phyloP scores from a whole-genome alignment of 805 yeast genomes.

The Ogataea nakhonphanomensis region DNA sequence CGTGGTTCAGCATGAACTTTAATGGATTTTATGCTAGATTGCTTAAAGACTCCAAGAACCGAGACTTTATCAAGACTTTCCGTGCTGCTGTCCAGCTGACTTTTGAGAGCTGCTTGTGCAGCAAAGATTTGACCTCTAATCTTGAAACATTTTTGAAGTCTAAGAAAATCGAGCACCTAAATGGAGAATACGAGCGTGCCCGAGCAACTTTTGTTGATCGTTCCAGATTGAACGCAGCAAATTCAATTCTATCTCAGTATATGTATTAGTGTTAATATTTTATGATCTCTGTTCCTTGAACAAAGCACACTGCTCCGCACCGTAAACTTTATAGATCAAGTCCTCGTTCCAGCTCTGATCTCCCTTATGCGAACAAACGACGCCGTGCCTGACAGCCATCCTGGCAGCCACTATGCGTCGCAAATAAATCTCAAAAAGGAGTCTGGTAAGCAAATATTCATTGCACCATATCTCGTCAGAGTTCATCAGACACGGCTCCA shows the following conservation, averaged over 20 bases:
- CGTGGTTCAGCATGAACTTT: conserved; percentile 55
- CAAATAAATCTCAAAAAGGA: conserved; percentile 31
- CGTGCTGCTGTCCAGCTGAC: conserved; percentile 42
- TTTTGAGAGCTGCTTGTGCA: conserved; percentile 31
- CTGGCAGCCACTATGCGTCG: conserved; percentile 32
- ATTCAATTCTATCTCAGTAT: conserved; percentile 7
- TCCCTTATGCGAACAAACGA: conserved; percentile 23
- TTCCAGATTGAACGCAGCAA: conserved; percentile 23
- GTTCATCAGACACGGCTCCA: conserved; percentile 13
- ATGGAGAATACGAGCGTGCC: conserved; percentile 20
- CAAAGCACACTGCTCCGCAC: conserved; percentile 28
- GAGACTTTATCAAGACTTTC: conserved; percentile 40
- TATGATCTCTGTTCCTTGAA: conserved; percentile 20
- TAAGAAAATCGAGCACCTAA: conserved; percentile 23
- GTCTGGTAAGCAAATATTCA: conserved; percentile 23
- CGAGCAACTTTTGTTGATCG: conserved; percentile 25
- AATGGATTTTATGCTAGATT: conserved; percentile 51
- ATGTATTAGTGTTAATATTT: not conserved
- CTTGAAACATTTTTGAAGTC: conserved; percentile 21
- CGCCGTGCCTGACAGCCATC: conserved; percentile 26
- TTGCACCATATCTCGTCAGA: conserved; percentile 22
- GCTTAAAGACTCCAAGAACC: conserved; percentile 40
- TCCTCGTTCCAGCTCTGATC: conserved; percentile 12
- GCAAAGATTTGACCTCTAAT: conserved; percentile 14
- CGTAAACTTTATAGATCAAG: conserved; percentile 52